A percentile compares a stretch with the other conserved stretches of the same genome.
Conservation (phyloP, 2,329 filamentous ascomycete species). For the Epichloe gansuensis region DNA sequence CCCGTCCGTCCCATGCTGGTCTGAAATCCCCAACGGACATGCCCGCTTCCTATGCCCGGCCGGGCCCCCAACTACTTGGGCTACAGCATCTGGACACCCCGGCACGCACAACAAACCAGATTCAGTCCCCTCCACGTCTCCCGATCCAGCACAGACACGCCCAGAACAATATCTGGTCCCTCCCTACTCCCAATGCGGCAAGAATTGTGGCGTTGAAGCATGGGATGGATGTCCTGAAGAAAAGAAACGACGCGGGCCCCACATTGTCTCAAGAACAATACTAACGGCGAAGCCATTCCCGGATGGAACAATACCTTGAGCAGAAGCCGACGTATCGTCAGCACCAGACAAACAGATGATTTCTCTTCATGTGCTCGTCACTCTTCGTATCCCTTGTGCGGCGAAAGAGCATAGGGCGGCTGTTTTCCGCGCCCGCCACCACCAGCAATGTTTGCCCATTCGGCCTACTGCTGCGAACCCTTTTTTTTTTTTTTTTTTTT, state of each 20-base stretch:
- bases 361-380: background rate
- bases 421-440: no score
- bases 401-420: no score
- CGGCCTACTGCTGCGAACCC: no score
- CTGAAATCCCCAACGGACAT: background rate
- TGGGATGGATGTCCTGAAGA: background rate
- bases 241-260: background rate
- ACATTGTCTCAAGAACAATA: slow-evolving; percentile 21
- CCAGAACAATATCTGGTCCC: no score
- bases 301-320: slow-evolving; percentile 19
- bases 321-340: background rate
- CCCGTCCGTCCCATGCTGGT: background rate
- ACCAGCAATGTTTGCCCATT: no score
- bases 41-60: background rate
- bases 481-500: background rate
- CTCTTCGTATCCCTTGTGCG: background rate
- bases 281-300: slow-evolving; percentile 19
- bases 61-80: background rate
- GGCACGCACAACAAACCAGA: no score
- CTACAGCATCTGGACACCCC: no score
- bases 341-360: background rate
- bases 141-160: no score
- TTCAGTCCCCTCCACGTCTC: no score
- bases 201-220: no score
- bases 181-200: no score